Evolutionary conservation across 2,329 filamentous ascomycete genomes (phyloP), one percentile per base, ranked within the genome.

Genomic region (Thelonectria olida): DNA sequence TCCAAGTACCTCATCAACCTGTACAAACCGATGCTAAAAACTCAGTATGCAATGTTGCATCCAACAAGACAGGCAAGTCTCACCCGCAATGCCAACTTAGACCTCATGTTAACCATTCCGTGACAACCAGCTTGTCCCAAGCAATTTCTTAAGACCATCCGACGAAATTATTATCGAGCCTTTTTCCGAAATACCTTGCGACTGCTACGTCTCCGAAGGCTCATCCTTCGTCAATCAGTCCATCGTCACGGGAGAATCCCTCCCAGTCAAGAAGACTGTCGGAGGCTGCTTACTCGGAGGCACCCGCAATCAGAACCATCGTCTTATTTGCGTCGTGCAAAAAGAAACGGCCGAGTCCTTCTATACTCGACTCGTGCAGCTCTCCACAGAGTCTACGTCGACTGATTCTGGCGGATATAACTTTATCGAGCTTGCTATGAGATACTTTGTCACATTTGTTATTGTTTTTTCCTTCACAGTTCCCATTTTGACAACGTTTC

Each of bases 171-270:
- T 47, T 9, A 20, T 60, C 42, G 27, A 48, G 15, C n/a, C 45
- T 15, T 55, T 44, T 31, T 51, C 51, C 10, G 48, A 44, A 12
- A 50, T 55, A 2, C 51, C 57, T 20, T 60, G 57, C 36, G 51
- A 60, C 23, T 60, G 57, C 23, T 55, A 60, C 9, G 28, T 60
- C 10, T 44, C 51, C 9, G 28, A 49, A 5, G 57, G 57, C 22
- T 38, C 51, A 15, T 54, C 57, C 5, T 49, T 48, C 4, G 28
- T 60, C 27, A 60, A 60, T 8, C 51, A 60, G 27, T 44, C 51
- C 9, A 55, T 60, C 8, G 51, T 60, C 17, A 55, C 51, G 0
- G 57, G 57, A 27, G 57, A 60, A 13, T 55, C 57, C 8, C 47
- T 60, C 41, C 51, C 57, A 1, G 22, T 39, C 5, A 55, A 55